Evolutionary conservation across 345 rosid species (phyloP).

Genomic region (Laguncularia racemosa): DNA sequence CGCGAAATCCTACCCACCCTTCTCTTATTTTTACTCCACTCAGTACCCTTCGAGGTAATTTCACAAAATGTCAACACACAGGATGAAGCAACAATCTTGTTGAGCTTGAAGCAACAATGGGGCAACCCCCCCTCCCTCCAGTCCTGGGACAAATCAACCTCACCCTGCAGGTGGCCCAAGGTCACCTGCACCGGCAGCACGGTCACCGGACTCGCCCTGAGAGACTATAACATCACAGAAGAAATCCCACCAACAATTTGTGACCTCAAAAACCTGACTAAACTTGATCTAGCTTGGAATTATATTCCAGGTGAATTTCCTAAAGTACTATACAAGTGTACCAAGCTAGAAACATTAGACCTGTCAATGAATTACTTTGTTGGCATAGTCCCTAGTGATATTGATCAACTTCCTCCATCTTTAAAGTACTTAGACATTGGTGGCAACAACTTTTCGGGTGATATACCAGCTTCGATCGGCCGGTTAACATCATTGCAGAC

Average conservation of each 20-base stretch:
- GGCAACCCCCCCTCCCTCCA: constrained; percentile 50
- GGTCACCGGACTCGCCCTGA: constrained; percentile 35
- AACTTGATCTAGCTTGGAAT: constrained; percentile 36
- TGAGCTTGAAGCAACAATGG: constrained; percentile 40
- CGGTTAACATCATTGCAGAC: constrained; percentile 30
- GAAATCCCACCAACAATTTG: constrained; percentile 54
- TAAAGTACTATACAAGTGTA: constrained; percentile 44
- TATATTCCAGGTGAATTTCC: constrained; percentile 62
- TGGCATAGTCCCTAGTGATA: constrained; percentile 59
- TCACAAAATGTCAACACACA: constrained; percentile 23
- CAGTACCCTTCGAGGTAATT: constrained; percentile 31
- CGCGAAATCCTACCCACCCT: not conserved
- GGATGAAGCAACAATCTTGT: constrained; percentile 41
- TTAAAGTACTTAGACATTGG: constrained; percentile 30
- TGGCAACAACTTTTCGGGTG: constrained; percentile 61
- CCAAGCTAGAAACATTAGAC: constrained; percentile 44
- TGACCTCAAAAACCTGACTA: constrained; percentile 45
- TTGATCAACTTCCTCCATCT: constrained; percentile 44
- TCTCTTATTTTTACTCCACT: constrained; percentile 24
- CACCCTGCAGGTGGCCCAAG: constrained; percentile 62
- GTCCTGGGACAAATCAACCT: constrained; percentile 49
- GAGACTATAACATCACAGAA: constrained; percentile 26
- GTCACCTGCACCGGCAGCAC: constrained; percentile 34
- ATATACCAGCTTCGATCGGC: constrained; percentile 51
- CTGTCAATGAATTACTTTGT: constrained; percentile 60